phyloP scores from a whole-genome alignment of 345 rosid species.

The Luvunga scandens region DNA sequence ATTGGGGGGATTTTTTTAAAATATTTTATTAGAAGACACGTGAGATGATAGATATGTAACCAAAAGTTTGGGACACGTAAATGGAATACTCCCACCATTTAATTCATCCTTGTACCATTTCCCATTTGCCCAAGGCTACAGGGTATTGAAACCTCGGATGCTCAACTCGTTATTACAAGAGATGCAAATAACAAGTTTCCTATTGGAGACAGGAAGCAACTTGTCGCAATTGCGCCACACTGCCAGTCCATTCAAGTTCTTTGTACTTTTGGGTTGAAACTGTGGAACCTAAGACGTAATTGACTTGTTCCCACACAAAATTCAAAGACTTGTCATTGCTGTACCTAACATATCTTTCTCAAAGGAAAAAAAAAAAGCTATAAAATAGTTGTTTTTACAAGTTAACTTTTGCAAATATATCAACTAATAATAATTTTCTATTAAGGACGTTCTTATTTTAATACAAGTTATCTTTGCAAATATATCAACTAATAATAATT shows the following conservation, averaged over 20 bases:
- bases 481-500: too few relatives aligned
- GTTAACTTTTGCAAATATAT: neutral
- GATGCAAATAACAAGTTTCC: neutral
- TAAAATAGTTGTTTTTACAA: too few relatives aligned
- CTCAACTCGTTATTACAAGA: neutral
- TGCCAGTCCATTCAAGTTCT: neutral
- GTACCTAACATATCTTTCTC: neutral
- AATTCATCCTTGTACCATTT: neutral
- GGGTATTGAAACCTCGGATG: neutral
- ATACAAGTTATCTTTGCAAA: neutral
- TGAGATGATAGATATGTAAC: too few relatives aligned
- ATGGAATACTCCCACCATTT: too few relatives aligned
- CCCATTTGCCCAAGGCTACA: neutral
- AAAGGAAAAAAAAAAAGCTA: neutral
- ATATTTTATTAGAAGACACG: too few relatives aligned
- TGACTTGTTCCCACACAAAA: neutral
- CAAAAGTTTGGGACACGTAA: too few relatives aligned
- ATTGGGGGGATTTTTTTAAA: too few relatives aligned
- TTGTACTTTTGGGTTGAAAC: too few relatives aligned
- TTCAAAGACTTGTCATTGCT: neutral
- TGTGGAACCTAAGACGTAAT: neutral
- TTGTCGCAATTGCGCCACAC: neutral
- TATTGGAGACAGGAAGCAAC: neutral
- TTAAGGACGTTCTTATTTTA: accelerated
- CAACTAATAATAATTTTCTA: too few relatives aligned